A percentile compares a stretch with the other conserved stretches of the same genome.
These are phyloP conservation scores for Arachis hypogaea DNA, from an alignment of 306 rosid genomes.

Conservation along the genomic window DNA sequence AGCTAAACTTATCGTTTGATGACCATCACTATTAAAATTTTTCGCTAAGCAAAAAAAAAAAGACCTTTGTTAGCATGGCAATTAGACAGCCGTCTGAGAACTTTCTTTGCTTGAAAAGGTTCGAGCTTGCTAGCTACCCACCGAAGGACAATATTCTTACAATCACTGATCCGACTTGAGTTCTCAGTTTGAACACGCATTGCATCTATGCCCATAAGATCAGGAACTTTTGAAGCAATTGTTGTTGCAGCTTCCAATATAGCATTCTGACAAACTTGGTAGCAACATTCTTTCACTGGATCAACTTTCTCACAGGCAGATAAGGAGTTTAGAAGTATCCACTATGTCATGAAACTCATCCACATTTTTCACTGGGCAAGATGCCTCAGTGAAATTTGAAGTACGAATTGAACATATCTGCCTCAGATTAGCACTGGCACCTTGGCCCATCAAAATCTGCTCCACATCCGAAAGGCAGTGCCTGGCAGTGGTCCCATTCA, in stretches of 20 bases:
- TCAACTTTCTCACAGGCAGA: conserved; percentile 79
- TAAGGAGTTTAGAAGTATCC: conserved; percentile 79
- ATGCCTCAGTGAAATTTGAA: conserved; percentile 70
- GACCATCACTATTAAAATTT: conserved; percentile 15
- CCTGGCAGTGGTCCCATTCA: conserved; percentile 63
- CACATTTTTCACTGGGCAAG: conserved; percentile 76
- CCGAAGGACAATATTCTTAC: conserved; percentile 75
- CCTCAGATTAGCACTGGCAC: conserved; percentile 62
- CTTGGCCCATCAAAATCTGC: conserved; percentile 88
- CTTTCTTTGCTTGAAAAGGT: conserved; percentile 74
- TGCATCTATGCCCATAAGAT: conserved; percentile 57
- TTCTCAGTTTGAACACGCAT: conserved; percentile 59
- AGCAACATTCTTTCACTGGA: conserved; percentile 90
- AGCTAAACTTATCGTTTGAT: conserved; percentile 10
- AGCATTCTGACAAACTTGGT: conserved; percentile 80
- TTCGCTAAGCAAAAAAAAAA: neutral
- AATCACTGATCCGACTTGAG: conserved; percentile 59
- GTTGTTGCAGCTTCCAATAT: conserved; percentile 84
- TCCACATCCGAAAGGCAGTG: conserved; percentile 83
- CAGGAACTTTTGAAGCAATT: conserved; percentile 71
- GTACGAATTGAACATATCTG: conserved; percentile 72
- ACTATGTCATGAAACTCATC: conserved; percentile 66
- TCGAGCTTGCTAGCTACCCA: conserved; percentile 91
- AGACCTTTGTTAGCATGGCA: conserved; percentile 84
- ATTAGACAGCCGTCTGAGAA: conserved; percentile 86